A percentile compares a stretch with the other conserved stretches of the same genome.
Evolutionary conservation across 208 protist species (phyloP).

Genomic region (Leptomonas pyrrhocoris): DNA sequence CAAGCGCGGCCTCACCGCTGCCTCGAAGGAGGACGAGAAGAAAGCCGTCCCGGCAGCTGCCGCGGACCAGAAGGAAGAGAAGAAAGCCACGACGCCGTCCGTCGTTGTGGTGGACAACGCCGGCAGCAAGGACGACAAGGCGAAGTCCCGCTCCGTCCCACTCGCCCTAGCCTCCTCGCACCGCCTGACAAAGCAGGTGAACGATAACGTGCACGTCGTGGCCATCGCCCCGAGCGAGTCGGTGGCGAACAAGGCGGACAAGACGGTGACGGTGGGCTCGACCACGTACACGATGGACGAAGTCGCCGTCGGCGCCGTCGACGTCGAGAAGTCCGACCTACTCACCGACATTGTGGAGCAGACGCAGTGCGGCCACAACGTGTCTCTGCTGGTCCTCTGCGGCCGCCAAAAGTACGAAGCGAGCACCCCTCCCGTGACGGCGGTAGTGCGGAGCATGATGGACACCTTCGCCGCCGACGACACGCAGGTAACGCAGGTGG

Average conservation of each 20-base stretch:
- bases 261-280: conserved; percentile 27
- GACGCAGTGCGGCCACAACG: conserved; percentile 52
- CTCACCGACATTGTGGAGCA: conserved; percentile 49
- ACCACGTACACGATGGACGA: conserved; percentile 45
- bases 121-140: conserved; percentile 7
- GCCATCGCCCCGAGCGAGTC: conserved; percentile 32
- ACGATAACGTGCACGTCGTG: conserved; percentile 44
- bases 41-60: not conserved
- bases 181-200: conserved; percentile 45
- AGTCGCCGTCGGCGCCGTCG: conserved; percentile 25
- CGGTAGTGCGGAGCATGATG: conserved; percentile 35
- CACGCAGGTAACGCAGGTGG: conserved; percentile 35
- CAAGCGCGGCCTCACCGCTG: not conserved
- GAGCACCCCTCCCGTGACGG: conserved; percentile 16
- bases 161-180: conserved; percentile 29
- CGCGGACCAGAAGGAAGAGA: not conserved
- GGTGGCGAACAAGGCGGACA: conserved; percentile 29
- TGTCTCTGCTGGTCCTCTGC: conserved; percentile 41
- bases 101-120: conserved; percentile 8
- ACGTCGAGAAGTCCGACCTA: conserved; percentile 41
- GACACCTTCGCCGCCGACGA: conserved; percentile 32
- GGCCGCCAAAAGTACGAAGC: conserved; percentile 18
- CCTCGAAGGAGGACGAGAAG: conserved; percentile 3
- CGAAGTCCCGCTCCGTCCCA: conserved; percentile 11
- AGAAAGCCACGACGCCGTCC: conserved; percentile 6